Conservation (phyloP, 2,329 filamentous ascomycete genomes). For the Stylonectria norvegica region DNA sequence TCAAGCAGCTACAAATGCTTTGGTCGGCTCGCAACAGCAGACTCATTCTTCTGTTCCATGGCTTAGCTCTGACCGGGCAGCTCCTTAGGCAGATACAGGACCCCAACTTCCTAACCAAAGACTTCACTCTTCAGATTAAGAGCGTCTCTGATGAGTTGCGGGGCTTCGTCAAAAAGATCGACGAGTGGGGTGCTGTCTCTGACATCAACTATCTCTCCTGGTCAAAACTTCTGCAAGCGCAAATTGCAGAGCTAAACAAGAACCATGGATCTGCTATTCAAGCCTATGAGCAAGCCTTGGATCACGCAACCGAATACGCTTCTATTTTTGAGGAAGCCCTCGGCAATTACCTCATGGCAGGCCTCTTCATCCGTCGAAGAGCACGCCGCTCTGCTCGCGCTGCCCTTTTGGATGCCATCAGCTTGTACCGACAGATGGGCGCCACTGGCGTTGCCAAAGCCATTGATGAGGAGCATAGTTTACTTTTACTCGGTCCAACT, state of each 20-base stretch:
- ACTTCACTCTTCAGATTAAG: constrained; percentile 41
- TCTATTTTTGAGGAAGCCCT: constrained; percentile 71
- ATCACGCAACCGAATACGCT: constrained; percentile 65
- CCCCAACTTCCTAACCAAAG: constrained; percentile 41
- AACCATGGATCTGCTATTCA: constrained; percentile 57
- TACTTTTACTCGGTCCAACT: constrained; percentile 61
- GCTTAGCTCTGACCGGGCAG: constrained; percentile 52
- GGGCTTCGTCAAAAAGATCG: constrained; percentile 57
- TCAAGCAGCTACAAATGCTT: constrained; percentile 46
- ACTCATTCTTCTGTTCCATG: constrained; percentile 57
- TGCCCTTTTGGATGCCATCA: constrained; percentile 64
- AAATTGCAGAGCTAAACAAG: constrained; percentile 60
- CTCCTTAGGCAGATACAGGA: constrained; percentile 49
- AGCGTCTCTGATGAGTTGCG: constrained; percentile 52
- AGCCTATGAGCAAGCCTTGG: constrained; percentile 67
- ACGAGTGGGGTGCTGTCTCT: constrained; percentile 60
- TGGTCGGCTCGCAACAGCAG: constrained; percentile 60
- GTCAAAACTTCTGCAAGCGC: constrained; percentile 65
- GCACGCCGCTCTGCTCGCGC: constrained; percentile 66
- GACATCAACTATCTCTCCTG: constrained; percentile 70
- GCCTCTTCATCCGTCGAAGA: constrained; percentile 62
- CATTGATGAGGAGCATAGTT: constrained; percentile 65
- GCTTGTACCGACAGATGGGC: constrained; percentile 65
- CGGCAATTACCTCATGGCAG: constrained; percentile 70
- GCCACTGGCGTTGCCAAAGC: constrained; percentile 66